Conservation (phyloP, 108 stramenopile species). For the Pseudonitzschia pungens region DNA sequence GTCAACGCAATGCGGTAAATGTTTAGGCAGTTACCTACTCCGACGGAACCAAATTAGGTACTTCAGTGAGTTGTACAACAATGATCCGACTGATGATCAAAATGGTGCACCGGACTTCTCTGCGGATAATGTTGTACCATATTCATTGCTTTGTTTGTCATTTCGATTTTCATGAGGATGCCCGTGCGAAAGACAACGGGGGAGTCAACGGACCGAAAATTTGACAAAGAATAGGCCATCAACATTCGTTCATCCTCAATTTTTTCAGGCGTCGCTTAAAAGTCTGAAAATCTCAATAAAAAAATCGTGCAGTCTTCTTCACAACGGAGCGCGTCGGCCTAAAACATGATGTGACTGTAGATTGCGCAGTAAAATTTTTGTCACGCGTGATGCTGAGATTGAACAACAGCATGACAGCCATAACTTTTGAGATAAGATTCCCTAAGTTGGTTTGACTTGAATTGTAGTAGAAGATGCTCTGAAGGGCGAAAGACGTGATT, state of each 20-base stretch:
- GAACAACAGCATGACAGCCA: too few relatives aligned
- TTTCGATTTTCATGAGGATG: not conserved
- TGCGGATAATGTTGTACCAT: not conserved
- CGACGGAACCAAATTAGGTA: not conserved
- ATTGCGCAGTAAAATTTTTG: not conserved
- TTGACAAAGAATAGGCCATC: not conserved
- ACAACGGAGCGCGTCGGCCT: not conserved
- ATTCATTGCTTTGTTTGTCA: not conserved
- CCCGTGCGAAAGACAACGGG: not conserved
- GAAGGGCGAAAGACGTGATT: too few relatives aligned
- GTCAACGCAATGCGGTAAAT: not conserved
- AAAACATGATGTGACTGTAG: not conserved
- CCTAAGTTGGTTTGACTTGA: too few relatives aligned
- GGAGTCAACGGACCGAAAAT: slow-evolving; percentile 10
- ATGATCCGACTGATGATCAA: too few relatives aligned
- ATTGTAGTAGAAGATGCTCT: too few relatives aligned
- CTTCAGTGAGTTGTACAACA: not conserved
- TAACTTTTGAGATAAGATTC: too few relatives aligned
- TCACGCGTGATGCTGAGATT: not conserved
- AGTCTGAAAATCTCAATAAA: not conserved
- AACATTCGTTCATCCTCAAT: not conserved
- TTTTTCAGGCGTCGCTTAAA: not conserved
- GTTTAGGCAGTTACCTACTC: not conserved
- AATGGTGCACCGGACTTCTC: not conserved
- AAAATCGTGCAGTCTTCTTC: not conserved